A percentile compares a stretch with the other conserved stretches of the same genome.
These are phyloP conservation scores for Fusarium denticulatum DNA, from an alignment of 2,329 filamentous ascomycete species.

Conservation along the genomic window DNA sequence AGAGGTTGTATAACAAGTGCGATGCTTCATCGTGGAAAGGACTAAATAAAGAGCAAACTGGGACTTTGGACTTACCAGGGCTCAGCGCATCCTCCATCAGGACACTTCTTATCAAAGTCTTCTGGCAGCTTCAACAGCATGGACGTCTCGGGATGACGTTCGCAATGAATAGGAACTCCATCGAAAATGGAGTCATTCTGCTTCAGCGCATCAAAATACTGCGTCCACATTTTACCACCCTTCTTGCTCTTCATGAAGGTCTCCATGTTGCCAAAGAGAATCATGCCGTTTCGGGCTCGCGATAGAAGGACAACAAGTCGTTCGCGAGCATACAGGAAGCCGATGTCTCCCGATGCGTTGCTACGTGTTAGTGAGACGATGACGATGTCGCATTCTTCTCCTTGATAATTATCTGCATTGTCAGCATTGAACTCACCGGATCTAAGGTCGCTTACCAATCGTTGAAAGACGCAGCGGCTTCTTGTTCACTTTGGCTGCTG, in stretches of 20 bases:
- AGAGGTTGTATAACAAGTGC: too few species aligned
- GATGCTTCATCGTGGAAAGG: too few species aligned
- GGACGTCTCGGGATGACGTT: slow-evolving; percentile 63
- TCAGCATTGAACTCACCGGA: background rate
- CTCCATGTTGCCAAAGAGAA: slow-evolving; percentile 75
- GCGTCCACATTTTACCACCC: slow-evolving; percentile 59
- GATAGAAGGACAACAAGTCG: slow-evolving; percentile 77
- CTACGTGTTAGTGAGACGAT: slow-evolving; percentile 74
- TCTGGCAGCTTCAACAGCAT: slow-evolving; percentile 58
- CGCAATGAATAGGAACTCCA: slow-evolving; percentile 69
- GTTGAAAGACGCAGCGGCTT: slow-evolving; percentile 70
- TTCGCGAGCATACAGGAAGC: slow-evolving; percentile 74
- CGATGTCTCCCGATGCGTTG: slow-evolving; percentile 71
- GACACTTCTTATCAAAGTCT: slow-evolving; percentile 70
- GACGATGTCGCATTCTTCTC: slow-evolving; percentile 79
- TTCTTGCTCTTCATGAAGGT: slow-evolving; percentile 69
- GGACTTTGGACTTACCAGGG: slow-evolving; percentile 60
- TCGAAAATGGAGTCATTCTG: slow-evolving; percentile 62
- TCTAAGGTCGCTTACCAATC: too few species aligned
- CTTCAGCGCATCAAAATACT: slow-evolving; percentile 67
- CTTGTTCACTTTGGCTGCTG: slow-evolving; percentile 62
- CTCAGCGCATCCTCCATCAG: slow-evolving; percentile 75
- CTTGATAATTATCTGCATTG: slow-evolving; percentile 76
- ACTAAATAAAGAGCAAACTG: too few species aligned
- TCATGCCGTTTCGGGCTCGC: slow-evolving; percentile 70